Percentiles rank a stretch among this genome's conserved stretches.
Conservation (phyloP, 2,329 filamentous ascomycete species). For the Diaporthe vaccinii region DNA sequence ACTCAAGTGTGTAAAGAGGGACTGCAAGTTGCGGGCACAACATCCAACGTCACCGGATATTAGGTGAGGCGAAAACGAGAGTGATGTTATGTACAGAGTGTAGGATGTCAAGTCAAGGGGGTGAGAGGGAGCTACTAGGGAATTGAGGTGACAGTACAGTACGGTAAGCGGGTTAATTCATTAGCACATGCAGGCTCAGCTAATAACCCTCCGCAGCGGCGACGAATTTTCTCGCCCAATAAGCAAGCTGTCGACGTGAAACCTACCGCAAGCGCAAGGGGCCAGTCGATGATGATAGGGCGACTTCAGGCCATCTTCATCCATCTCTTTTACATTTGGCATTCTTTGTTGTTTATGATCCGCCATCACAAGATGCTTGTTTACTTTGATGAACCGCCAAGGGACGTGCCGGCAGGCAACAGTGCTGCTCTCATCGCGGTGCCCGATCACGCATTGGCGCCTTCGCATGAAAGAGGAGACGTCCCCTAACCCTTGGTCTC, state of each 20-base stretch:
- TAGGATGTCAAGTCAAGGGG: background rate
- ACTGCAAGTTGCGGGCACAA: background rate
- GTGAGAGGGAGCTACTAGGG: slow-evolving; percentile 6
- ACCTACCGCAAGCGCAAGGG: background rate
- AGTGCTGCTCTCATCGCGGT: slow-evolving; percentile 7
- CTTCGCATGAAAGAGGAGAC: background rate
- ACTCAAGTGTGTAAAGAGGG: background rate
- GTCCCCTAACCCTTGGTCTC: slow-evolving; percentile 24
- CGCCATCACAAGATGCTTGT: background rate
- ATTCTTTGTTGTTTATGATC: background rate
- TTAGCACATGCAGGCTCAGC: slow-evolving; percentile 29
- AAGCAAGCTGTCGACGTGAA: background rate
- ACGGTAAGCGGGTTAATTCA: slow-evolving; percentile 25
- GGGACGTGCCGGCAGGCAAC: slow-evolving; percentile 18
- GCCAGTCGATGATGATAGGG: background rate
- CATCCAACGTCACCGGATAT: background rate
- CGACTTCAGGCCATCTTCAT: background rate
- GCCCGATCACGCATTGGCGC: background rate
- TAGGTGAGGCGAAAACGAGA: background rate
- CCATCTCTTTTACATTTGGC: background rate
- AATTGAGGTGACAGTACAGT: slow-evolving; percentile 16
- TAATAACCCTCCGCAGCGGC: slow-evolving; percentile 1
- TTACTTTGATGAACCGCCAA: background rate
- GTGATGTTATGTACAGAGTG: background rate
- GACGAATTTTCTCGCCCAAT: slow-evolving; percentile 12